Evolutionary conservation across 169 alveolate genomes (phyloP).

Genomic region (Cryptosporidium ryanae): DNA sequence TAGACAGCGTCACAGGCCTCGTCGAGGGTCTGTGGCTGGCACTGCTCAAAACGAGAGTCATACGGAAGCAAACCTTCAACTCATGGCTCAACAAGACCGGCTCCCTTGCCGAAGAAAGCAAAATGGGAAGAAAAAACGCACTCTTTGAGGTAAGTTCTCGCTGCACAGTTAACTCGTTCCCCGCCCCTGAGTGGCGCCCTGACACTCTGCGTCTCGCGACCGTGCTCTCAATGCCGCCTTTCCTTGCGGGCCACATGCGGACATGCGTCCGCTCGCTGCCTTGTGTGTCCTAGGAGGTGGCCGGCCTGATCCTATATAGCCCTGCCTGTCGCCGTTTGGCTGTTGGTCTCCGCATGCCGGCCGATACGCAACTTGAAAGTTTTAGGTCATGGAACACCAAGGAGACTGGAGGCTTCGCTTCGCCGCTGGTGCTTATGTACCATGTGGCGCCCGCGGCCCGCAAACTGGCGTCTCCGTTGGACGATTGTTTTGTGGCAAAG

Average conservation of each 20-base stretch:
- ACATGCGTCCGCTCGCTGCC: no score
- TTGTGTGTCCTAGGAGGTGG: no score
- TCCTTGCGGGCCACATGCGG: no score
- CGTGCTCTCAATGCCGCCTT: no score
- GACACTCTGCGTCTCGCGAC: no score
- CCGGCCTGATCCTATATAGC: no score
- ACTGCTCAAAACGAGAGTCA: conserved; percentile 13
- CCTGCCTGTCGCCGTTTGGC: no score
- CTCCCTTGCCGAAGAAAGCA: conserved; percentile 46
- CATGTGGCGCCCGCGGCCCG: no score
- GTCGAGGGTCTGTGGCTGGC: conserved; percentile 63
- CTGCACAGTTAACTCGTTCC: neutral
- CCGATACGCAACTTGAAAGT: conserved; percentile 26
- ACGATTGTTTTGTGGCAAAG: conserved; percentile 15
- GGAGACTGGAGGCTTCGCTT: neutral
- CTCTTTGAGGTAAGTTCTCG: conserved; percentile 71
- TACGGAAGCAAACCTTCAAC: conserved; percentile 15
- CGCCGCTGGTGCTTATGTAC: neutral
- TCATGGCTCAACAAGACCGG: conserved; percentile 41
- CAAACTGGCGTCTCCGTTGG: no score
- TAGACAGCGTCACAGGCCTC: conserved; percentile 47
- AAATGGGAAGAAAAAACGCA: conserved; percentile 64
- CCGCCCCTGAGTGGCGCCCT: no score
- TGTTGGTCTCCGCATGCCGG: neutral
- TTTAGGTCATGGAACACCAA: conserved; percentile 35